These are phyloP conservation scores for Inga leiocalycina DNA, from an alignment of 306 rosid species.

Conservation along the genomic window DNA sequence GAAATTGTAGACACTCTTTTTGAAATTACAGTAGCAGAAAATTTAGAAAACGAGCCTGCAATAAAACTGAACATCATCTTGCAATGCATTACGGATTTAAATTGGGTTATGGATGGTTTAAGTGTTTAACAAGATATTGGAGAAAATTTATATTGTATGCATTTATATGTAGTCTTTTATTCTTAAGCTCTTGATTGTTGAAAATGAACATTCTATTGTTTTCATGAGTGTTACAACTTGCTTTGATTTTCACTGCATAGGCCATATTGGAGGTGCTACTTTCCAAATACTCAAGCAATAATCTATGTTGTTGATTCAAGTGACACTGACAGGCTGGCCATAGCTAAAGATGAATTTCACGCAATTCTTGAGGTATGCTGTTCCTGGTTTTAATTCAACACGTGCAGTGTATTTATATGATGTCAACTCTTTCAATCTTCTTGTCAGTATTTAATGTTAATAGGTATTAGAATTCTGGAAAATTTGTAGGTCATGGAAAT, in stretches of 20 bases:
- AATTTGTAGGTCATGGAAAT: not conserved
- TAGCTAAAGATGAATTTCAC: conserved; percentile 97
- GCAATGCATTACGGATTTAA: not conserved
- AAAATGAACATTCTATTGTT: not conserved
- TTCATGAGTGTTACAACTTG: not conserved
- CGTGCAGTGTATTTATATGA: not conserved
- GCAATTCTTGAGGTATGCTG: conserved; percentile 82
- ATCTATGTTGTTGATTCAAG: conserved; percentile 97
- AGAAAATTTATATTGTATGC: not conserved
- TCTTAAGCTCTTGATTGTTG: conserved; percentile 5
- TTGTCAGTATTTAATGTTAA: not conserved
- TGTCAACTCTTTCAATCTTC: not conserved
- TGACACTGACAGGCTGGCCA: conserved; percentile 90
- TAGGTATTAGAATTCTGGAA: not conserved
- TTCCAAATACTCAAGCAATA: conserved; percentile 99
- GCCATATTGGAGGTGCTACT: conserved; percentile 99
- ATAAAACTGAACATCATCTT: not conserved
- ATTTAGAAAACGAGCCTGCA: not conserved
- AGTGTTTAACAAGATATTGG: not conserved
- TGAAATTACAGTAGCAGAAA: not conserved
- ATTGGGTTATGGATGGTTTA: not conserved
- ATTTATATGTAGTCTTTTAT: not conserved
- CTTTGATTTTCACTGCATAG: conserved; percentile 46
- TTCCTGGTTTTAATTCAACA: not conserved
- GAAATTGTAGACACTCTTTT: not conserved